Evolutionary conservation across 805 yeast species (phyloP), one percentile per base, ranked within the genome.

Genomic region (Candida succiphila): DNA sequence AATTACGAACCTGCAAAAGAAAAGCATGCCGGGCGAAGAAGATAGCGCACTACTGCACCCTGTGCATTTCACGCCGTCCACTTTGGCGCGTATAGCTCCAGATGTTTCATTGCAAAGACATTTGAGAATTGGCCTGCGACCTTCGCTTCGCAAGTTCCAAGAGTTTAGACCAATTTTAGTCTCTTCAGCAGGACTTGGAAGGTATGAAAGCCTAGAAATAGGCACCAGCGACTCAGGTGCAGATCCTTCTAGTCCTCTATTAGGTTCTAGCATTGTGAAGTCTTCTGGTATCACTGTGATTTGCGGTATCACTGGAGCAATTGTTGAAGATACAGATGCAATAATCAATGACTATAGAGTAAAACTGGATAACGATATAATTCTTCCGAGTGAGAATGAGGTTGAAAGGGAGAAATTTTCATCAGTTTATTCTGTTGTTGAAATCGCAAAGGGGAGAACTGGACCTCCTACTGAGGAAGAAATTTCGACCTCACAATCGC

Each of bases 391-490:
- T 17, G 42, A 49, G 17, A 38, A 49, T 22, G 39, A 41, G 9
- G 40, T 41, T 13, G 41, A 44, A 4, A 55, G 40, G 37, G 39
- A 10, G 15, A 39, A 47, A 1, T 61, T 56, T 21, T 62, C 68
- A 1, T 52, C 71, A 2, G 63, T 84, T 0, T 82, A 72, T 49
- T 89, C 94, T 0, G 75, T 78, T 13, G 85, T 86, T 7, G 87
- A 81, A 41, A 73, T 84, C 8, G 72, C 77, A 37, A 61, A 87
- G 34, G 95, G 95, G 21, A 65, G 85, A 34, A 51, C 60, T 7
- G 92, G 94, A 12, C 83, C 86, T 1, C 94, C 95, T 20, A 75
- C 88, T 1, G 83, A 78, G 44, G 95, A 86, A 56, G 95, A 86
- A 51, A 83, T 81, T 76, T 73, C 70, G 21, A 48, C 80, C 16